phyloP scores from a whole-genome alignment of 768 basidiomycete genomes.

The Cystobasidium ongulense region DNA sequence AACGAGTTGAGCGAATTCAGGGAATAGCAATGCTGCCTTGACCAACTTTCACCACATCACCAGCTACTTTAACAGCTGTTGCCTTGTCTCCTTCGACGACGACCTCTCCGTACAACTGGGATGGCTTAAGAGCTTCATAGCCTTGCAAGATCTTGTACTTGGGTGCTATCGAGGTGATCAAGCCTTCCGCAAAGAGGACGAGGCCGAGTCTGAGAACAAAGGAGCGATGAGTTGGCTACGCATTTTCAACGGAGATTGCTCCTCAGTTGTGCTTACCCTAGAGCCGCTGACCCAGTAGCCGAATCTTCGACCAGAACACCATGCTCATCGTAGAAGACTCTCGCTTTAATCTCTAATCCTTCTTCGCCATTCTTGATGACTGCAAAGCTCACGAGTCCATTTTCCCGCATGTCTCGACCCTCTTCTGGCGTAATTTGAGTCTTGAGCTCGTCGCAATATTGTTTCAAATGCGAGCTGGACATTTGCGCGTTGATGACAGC shows the following conservation, averaged over 20 bases:
- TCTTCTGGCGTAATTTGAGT: not conserved
- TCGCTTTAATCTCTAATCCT: not conserved
- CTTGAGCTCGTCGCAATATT: not conserved
- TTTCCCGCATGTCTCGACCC: not conserved
- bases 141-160: slow-evolving; percentile 14
- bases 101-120: slow-evolving; percentile 5
- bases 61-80: not conserved
- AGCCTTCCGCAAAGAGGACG: not conserved
- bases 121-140: not conserved
- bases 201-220: slow-evolving; percentile 2
- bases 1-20: no score
- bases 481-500: not conserved
- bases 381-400: not conserved
- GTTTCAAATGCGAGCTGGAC: not conserved
- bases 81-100: not conserved
- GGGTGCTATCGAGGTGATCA: not conserved
- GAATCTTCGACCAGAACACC: slow-evolving; percentile 1
- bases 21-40: not conserved
- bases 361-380: not conserved
- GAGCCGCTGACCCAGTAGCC: slow-evolving; percentile 14
- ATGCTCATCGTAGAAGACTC: slow-evolving; percentile 2
- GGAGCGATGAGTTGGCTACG: not conserved
- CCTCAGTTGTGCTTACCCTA: not conserved
- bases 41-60: slow-evolving; percentile 14
- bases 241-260: not conserved